Percentiles rank a stretch among this genome's conserved stretches.
Evolutionary conservation across 2,329 filamentous ascomycete genomes (phyloP).

Genomic region (Pyricularia pennisetigena): DNA sequence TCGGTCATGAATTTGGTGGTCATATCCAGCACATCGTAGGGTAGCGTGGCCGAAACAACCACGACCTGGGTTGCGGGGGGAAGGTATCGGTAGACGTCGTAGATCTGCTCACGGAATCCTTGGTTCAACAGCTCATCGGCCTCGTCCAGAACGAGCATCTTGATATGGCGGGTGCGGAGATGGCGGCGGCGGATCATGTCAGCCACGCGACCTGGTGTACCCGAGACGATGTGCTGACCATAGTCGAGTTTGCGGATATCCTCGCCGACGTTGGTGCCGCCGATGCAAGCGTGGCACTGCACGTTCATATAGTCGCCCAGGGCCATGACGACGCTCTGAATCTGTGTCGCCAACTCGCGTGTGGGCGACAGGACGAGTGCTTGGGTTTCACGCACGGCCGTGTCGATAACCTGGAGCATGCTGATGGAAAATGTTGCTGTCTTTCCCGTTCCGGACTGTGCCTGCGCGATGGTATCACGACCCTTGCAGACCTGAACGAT

Average conservation of each 20-base stretch:
- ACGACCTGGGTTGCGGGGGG: slow-evolving; percentile 97
- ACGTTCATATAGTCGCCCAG: slow-evolving; percentile 99
- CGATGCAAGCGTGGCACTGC: slow-evolving; percentile 98
- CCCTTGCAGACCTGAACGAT: slow-evolving; percentile 99
- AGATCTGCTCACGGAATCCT: slow-evolving; percentile 96
- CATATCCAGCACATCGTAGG: slow-evolving; percentile 97
- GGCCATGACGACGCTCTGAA: slow-evolving; percentile 97
- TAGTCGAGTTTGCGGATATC: slow-evolving; percentile 98
- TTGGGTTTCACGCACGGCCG: slow-evolving; percentile 91
- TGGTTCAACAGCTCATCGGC: slow-evolving; percentile 68
- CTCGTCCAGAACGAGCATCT: slow-evolving; percentile 58
- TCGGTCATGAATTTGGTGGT: slow-evolving; percentile 99
- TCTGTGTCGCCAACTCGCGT: slow-evolving; percentile 97
- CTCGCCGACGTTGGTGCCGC: slow-evolving; percentile 94
- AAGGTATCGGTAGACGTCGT: slow-evolving; percentile 95
- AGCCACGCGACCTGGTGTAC: slow-evolving; percentile 95
- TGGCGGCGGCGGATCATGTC: slow-evolving; percentile 99
- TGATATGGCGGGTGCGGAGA: slow-evolving; percentile 95
- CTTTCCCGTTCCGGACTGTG: slow-evolving; percentile 99
- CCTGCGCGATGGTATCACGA: slow-evolving; percentile 95
- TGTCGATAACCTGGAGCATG: slow-evolving; percentile 97
- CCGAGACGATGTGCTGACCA: slow-evolving; percentile 93
- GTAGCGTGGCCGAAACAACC: slow-evolving; percentile 90
- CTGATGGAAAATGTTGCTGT: slow-evolving; percentile 99
- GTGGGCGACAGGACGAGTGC: slow-evolving; percentile 96